These are phyloP conservation scores for Ampelocalamus luodianensis DNA, from an alignment of 176 grass and related monocot genomes.

Conservation along the genomic window DNA sequence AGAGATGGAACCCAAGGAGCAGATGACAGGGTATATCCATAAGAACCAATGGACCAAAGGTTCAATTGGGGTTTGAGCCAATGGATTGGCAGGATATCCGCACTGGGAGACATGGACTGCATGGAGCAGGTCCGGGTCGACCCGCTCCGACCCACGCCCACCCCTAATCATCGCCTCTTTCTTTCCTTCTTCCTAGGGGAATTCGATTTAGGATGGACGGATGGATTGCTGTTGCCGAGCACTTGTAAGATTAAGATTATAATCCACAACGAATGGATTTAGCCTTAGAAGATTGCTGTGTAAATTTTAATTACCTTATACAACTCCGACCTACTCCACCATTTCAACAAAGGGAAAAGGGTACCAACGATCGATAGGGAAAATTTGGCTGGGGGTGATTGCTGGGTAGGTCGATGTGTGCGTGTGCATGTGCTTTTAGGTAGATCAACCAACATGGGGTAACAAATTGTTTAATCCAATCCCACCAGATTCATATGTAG, in stretches of 20 bases:
- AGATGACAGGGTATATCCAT: too few species aligned
- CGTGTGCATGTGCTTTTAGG: not conserved
- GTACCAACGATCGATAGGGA: not conserved
- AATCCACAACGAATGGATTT: not conserved
- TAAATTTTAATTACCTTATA: not conserved
- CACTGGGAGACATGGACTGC: too few species aligned
- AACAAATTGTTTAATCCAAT: slow-evolving; percentile 7
- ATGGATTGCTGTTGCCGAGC: not conserved
- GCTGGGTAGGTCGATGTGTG: slow-evolving; percentile 7
- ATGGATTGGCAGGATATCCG: too few species aligned
- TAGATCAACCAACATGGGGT: not conserved
- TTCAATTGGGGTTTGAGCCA: too few species aligned
- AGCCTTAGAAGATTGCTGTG: not conserved
- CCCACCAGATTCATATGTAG: not conserved
- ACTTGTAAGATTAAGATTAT: not conserved
- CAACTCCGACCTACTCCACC: not conserved
- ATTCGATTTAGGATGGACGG: not conserved
- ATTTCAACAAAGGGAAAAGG: not conserved
- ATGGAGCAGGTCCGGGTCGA: too few species aligned
- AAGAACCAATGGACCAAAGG: too few species aligned
- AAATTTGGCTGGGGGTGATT: slow-evolving; percentile 2
- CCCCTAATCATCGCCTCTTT: not conserved
- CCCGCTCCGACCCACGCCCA: too few species aligned
- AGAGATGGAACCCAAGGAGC: too few species aligned
- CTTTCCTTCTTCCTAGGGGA: not conserved